Base-by-base conservation (phyloP, 345 rosid species). In the Trapa incisa region DNA sequence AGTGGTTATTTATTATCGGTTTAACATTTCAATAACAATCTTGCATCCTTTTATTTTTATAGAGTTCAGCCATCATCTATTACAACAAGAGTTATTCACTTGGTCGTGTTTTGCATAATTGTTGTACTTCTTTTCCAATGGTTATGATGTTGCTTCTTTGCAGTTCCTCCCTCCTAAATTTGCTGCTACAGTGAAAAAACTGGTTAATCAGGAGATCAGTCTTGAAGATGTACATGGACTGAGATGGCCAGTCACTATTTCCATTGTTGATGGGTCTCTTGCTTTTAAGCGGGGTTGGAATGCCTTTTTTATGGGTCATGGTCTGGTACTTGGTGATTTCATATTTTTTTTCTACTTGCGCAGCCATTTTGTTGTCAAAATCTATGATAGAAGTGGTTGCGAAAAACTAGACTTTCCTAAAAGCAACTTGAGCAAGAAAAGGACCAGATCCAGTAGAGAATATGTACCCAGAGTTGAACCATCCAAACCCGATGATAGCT, bases 81-180 rank as follows among this genome's bases (percentile, higher is more conserved):
- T 45, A 45, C 48, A 45, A 13, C 1, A 13, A 11, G 2, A 11
- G 48, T 7, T 7, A 45, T 45, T 45, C 12, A 45, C 48, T 1
- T 2, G 48, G 12, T 45, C 11, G 2, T 6, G 3, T 45, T 2
- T 45, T 45, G 54, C 4, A 2, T 50, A 50, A 5, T 35, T 47
- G 50, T 12, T 35, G 69, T 53, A 16, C 43, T 41, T 22, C 29
- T 22, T 54, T 47, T 15, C 3, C 32, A 5, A 17, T 35, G 35
- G 35, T 53, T 43, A n/a, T n/a, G 37, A 15, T 10, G 33, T 45
- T 39, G 7, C 65, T 72, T 53, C n/a, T 60, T 70, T 48, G 72
- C 83, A 80, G 86, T 72, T 15, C 64, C 66, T 82, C 66, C 86
- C 83, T 63, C 86, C 86, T 35, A 72, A 75, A 67, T 77, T 80